Evolutionary conservation across 2,329 filamentous ascomycete genomes (phyloP).

Genomic region (Pestalotiopsis sp.): DNA sequence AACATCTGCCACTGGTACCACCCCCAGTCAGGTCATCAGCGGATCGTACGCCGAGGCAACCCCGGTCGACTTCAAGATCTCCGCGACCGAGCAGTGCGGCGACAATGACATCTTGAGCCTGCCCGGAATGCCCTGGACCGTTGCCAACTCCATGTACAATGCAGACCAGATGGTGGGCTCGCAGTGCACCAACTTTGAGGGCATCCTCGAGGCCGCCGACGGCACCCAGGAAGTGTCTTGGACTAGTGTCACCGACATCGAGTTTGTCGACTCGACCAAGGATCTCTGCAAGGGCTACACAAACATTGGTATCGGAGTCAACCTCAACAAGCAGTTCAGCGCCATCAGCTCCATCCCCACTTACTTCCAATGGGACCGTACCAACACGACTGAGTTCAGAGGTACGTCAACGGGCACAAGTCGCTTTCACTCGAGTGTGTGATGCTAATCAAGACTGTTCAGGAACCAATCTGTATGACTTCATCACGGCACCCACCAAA

Average conservation of each 20-base stretch:
- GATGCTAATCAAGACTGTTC: neutral
- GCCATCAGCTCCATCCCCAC: slow-evolving; percentile 11
- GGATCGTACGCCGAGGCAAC: slow-evolving; percentile 1
- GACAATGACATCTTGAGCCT: slow-evolving; percentile 10
- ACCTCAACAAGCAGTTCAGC: slow-evolving; percentile 8
- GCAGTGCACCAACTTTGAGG: slow-evolving; percentile 16
- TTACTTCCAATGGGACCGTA: slow-evolving; percentile 11
- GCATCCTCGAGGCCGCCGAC: slow-evolving; percentile 8
- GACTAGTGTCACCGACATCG: slow-evolving; percentile 13
- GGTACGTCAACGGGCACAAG: slow-evolving; percentile 2
- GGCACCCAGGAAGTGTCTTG: slow-evolving; percentile 10
- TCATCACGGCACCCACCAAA: slow-evolving; percentile 19
- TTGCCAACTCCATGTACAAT: slow-evolving; percentile 16
- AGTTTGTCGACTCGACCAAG: slow-evolving; percentile 9
- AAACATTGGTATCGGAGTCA: slow-evolving; percentile 14
- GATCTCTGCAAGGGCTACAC: slow-evolving; percentile 16
- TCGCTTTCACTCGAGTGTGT: neutral
- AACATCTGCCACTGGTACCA: neutral
- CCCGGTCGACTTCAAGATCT: neutral
- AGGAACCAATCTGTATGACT: slow-evolving; percentile 26
- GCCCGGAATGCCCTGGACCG: slow-evolving; percentile 11
- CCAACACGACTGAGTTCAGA: slow-evolving; percentile 10
- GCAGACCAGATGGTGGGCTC: slow-evolving; percentile 11
- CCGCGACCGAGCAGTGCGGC: slow-evolving; percentile 12
- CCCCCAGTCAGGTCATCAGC: neutral